Conservation (phyloP, 306 rosid species). For the Pueraria montana region DNA sequence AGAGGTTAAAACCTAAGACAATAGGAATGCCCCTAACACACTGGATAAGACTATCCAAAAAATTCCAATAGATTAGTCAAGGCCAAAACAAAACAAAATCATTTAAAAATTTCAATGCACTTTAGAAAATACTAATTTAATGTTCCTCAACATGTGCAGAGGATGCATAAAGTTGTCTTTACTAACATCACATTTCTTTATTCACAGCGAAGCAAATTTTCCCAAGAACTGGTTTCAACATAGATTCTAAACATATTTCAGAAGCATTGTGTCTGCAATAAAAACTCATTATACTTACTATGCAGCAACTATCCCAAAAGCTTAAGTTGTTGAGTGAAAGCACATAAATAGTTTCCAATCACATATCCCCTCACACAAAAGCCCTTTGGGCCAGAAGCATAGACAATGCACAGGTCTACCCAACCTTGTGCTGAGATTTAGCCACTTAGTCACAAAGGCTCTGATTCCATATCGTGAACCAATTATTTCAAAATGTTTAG, state of each 20-base stretch:
- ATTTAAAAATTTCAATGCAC: background rate
- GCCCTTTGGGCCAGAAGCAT: background rate
- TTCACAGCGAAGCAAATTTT: background rate
- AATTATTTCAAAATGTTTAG: background rate
- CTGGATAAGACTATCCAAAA: background rate
- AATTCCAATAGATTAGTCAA: constrained; percentile 3
- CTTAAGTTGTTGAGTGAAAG: background rate
- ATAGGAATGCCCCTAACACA: background rate
- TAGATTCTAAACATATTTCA: background rate
- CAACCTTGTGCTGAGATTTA: background rate
- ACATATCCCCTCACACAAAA: background rate
- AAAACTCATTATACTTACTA: background rate
- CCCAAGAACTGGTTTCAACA: constrained; percentile 1
- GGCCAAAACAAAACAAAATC: constrained; percentile 2
- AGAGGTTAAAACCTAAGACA: background rate
- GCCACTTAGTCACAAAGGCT: background rate
- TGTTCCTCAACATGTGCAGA: constrained; percentile 17
- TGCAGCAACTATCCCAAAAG: background rate
- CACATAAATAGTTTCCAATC: background rate
- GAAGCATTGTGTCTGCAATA: background rate
- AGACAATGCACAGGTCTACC: background rate
- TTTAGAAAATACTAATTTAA: background rate
- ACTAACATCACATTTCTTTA: constrained; percentile 14
- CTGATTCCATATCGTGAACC: constrained; percentile 5
- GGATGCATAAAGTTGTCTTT: background rate